A percentile compares a stretch with the other conserved stretches of the same genome.
These are phyloP conservation scores for Sugiyamaella americana DNA, from an alignment of 805 yeast species.

Conservation along the genomic window DNA sequence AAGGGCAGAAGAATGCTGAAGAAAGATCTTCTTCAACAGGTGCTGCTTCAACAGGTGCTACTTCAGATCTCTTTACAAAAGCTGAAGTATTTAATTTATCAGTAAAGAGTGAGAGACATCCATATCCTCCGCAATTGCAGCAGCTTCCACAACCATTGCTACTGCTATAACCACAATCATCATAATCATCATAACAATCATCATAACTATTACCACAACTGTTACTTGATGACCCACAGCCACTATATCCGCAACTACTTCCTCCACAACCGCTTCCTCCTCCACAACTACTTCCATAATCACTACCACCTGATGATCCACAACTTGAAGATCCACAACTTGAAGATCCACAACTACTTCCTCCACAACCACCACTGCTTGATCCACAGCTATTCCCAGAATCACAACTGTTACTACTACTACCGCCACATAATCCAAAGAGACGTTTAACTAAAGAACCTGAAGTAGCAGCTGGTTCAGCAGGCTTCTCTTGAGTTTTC, in stretches of 20 bases:
- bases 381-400: not conserved
- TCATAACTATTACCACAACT: not conserved
- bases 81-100: constrained; percentile 1
- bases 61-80: constrained; percentile 3
- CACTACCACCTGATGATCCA: not conserved
- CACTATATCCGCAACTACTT: constrained; percentile 2
- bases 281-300: constrained; percentile 9
- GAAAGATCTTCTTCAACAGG: constrained; percentile 1
- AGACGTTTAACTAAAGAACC: constrained; percentile 5
- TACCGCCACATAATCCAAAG: constrained; percentile 9
- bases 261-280: constrained; percentile 8
- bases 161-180: not conserved
- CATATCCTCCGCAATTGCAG: constrained; percentile 4
- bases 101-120: not conserved
- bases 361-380: not conserved
- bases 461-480: not conserved
- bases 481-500: not conserved
- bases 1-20: not conserved
- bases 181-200: not conserved
- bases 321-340: constrained; percentile 3
- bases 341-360: not conserved
- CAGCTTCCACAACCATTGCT: not conserved
- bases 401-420: not conserved
- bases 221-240: constrained; percentile 1
- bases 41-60: not conserved